Evolutionary conservation across 2,329 filamentous ascomycete species (phyloP), one percentile per base, ranked within the genome.

Genomic region (Aspergillus ochraceoroseus): DNA sequence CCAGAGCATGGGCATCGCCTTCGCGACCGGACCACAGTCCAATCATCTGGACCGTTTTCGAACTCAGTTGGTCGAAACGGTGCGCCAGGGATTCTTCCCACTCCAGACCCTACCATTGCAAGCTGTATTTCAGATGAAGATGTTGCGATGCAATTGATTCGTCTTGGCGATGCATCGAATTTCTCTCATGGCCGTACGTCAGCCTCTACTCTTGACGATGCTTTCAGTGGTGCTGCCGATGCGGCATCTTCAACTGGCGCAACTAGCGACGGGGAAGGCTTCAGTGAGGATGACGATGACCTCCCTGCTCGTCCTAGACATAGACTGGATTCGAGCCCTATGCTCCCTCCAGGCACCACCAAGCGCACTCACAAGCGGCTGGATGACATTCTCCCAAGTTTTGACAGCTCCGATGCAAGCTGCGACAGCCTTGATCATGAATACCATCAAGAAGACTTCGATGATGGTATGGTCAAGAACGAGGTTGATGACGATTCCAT

Each of bases 61-160:
- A 66, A 64, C 47, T 59, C 61, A 36, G 67, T 64, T 27, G 62
- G 57, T 41, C 62, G 59, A 26, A 54, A 52, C 28, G 57, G 62
- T 36, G 67, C 61, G 34, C 62, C 72, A 48, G 80, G 82, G 39
- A 78, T 94, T 53, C 72, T 95, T 49, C 89, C 89, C 13, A 98
- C 92, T 2, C 92, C 92, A 17, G 92, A 96, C 56, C 90, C 90
- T n/a, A 98, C 92, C 8, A 85, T 96, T 54, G 87, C 87, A 39
- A 96, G 90, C 67, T 94, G 87, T 64, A 90, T 98, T 65, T 96
- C 90, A 9, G 92, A 98, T 62, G 92, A 98, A 66, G 92, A 98
- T 66, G 92, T 96, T 47, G 92, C 92, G 42, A 83, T 95, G 61
- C 92, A 96, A 68, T 74, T 98, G 57, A 96, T 98, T 82, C 85